phyloP scores from a whole-genome alignment of 2,329 filamentous ascomycete species.

The Macrophomina phaseolina region DNA sequence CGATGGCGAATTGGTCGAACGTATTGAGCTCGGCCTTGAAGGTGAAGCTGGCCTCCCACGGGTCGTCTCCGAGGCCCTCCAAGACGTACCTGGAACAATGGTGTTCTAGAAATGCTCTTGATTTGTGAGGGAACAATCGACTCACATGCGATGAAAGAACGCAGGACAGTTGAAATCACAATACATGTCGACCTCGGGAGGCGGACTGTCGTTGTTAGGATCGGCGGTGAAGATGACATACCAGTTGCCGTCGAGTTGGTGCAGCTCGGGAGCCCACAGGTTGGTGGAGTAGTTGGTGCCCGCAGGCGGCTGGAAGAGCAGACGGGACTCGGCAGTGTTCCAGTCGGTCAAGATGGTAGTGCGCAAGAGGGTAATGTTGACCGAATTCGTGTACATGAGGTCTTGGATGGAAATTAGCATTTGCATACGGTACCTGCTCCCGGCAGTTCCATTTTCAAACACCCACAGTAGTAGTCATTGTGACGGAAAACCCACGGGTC shows the following conservation, averaged over 20 bases:
- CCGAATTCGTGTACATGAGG: conserved; percentile 52
- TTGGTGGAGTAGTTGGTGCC: conserved; percentile 54
- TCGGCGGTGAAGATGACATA: conserved; percentile 61
- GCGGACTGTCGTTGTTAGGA: conserved; percentile 52
- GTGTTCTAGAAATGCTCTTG: neutral
- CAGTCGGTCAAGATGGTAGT: conserved; percentile 52
- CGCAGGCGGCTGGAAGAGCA: conserved; percentile 49
- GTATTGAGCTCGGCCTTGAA: conserved; percentile 56
- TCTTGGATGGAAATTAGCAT: conserved; percentile 27
- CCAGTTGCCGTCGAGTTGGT: conserved; percentile 54
- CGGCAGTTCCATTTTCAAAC: conserved; percentile 39
- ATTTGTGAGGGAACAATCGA: neutral
- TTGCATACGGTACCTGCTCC: conserved; percentile 29
- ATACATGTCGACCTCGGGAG: conserved; percentile 55
- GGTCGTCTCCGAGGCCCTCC: conserved; percentile 49
- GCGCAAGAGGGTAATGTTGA: conserved; percentile 51
- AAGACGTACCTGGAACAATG: conserved; percentile 57
- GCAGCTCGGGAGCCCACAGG: conserved; percentile 59
- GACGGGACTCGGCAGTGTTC: conserved; percentile 51
- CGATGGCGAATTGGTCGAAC: conserved; percentile 60
- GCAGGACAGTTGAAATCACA: conserved; percentile 57
- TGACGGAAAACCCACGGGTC: conserved; percentile 41
- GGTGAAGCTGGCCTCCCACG: conserved; percentile 53
- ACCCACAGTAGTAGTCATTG: neutral
- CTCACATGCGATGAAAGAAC: conserved; percentile 56